Percentiles rank a stretch among this genome's conserved stretches.
Evolutionary conservation across 75 land plant genomes (phyloP).

Genomic region (Gnetum montanum): DNA sequence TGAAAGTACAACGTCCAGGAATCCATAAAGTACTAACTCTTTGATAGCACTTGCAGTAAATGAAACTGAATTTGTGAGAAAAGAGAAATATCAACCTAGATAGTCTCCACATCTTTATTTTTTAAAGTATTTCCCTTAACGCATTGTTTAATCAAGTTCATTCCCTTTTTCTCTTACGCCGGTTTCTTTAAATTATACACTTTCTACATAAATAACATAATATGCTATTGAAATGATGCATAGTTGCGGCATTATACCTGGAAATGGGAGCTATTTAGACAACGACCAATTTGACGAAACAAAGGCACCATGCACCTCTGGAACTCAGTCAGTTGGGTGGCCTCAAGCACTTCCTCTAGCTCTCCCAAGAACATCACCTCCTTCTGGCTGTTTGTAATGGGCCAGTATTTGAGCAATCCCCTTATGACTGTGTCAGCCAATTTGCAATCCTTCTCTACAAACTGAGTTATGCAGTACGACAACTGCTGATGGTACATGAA

Average conservation of each 20-base stretch:
- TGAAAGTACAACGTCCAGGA: too few relatives aligned
- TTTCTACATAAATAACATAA: neutral
- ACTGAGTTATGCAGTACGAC: constrained; percentile 47
- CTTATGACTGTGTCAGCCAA: constrained; percentile 40
- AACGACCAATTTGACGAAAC: constrained; percentile 43
- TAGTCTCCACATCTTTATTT: too few relatives aligned
- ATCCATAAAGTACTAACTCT: too few relatives aligned
- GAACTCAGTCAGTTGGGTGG: constrained; percentile 36
- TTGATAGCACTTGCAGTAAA: too few relatives aligned
- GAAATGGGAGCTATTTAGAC: constrained; percentile 57
- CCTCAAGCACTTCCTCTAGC: constrained; percentile 54
- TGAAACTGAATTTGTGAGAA: too few relatives aligned
- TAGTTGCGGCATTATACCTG: constrained; percentile 23
- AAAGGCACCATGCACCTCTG: constrained; percentile 51
- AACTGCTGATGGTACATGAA: constrained; percentile 52
- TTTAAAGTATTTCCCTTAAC: too few relatives aligned
- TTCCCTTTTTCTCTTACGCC: too few relatives aligned
- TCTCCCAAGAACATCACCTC: constrained; percentile 59
- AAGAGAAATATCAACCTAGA: too few relatives aligned
- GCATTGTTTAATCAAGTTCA: too few relatives aligned
- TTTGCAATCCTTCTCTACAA: constrained; percentile 59
- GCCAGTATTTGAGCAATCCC: constrained; percentile 62
- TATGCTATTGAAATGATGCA: neutral
- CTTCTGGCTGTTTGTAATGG: constrained; percentile 58
- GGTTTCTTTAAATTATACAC: too few relatives aligned